Conservation (phyloP, 257 asterid species). For the Solanum habrochaites region DNA sequence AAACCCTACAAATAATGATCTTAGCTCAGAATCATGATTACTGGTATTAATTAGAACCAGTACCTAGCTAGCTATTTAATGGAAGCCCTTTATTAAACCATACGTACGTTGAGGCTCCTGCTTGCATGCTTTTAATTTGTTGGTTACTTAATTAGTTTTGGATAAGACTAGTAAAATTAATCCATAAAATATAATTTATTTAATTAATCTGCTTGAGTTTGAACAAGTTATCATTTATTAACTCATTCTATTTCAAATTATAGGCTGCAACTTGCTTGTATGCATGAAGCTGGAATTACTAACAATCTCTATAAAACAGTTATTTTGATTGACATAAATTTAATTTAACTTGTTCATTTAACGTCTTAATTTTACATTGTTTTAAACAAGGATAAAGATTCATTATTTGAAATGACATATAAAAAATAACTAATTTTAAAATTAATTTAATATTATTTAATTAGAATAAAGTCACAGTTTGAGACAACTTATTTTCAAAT, state of each 20-base stretch:
- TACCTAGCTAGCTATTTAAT: neutral
- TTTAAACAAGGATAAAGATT: neutral
- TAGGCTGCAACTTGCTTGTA: neutral
- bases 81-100: neutral
- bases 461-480: accelerated
- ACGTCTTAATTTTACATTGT: neutral
- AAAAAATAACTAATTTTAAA: accelerated
- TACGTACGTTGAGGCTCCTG: neutral
- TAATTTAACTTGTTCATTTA: accelerated
- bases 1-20: neutral
- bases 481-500: no score
- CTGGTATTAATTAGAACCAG: neutral
- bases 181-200: neutral
- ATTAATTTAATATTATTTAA: no score
- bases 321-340: neutral
- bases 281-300: neutral
- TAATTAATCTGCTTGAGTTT: neutral
- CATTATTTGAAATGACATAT: accelerated
- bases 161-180: neutral
- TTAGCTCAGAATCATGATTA: neutral
- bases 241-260: neutral
- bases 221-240: neutral
- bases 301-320: accelerated
- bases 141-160: neutral
- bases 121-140: neutral